phyloP scores from a whole-genome alignment of 1,284 basidiomycete species.

The Porogramme epimiltina region DNA sequence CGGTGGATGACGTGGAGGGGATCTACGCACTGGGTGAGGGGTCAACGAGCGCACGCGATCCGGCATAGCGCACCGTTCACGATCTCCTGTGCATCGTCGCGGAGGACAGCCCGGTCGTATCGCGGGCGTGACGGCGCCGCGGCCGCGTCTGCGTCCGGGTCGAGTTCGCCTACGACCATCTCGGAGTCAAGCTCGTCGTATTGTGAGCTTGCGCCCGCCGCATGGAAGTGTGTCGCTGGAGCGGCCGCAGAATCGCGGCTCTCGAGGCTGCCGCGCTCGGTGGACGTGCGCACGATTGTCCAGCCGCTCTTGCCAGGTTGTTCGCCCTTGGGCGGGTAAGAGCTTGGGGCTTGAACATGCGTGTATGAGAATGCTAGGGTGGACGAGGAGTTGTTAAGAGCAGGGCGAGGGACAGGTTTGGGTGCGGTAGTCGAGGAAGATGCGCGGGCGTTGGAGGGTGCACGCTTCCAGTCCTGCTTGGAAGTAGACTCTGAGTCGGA shows the following conservation, averaged over 20 bases:
- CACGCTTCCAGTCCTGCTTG: slow-evolving; percentile 47
- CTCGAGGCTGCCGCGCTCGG: slow-evolving; percentile 34
- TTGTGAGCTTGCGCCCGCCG: slow-evolving; percentile 11
- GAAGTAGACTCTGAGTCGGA: slow-evolving; percentile 79
- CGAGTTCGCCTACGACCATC: slow-evolving; percentile 74
- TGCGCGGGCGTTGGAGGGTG: slow-evolving; percentile 33
- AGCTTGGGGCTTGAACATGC: slow-evolving; percentile 76
- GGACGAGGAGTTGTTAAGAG: slow-evolving; percentile 56
- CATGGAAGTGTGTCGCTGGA: slow-evolving; percentile 6
- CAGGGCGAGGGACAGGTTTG: slow-evolving; percentile 54
- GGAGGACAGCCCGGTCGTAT: slow-evolving; percentile 51
- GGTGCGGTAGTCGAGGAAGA: slow-evolving; percentile 50
- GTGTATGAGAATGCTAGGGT: slow-evolving; percentile 82
- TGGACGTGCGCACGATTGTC: slow-evolving; percentile 69
- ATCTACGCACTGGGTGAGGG: slow-evolving; percentile 48
- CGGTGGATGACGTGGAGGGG: slow-evolving; percentile 31
- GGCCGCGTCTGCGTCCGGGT: slow-evolving; percentile 52
- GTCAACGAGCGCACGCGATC: slow-evolving; percentile 32
- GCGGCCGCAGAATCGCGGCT: slow-evolving; percentile 27
- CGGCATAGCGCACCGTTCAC: slow-evolving; percentile 57
- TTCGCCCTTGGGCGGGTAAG: slow-evolving; percentile 64
- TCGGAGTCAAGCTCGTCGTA: slow-evolving; percentile 59
- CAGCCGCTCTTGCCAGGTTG: slow-evolving; percentile 58
- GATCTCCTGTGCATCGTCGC: slow-evolving; percentile 71
- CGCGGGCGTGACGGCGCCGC: slow-evolving; percentile 29